A percentile compares a stretch with the other conserved stretches of the same genome.
phyloP scores from a whole-genome alignment of 129 eudicot genomes.

The Dittrichia graveolens region DNA sequence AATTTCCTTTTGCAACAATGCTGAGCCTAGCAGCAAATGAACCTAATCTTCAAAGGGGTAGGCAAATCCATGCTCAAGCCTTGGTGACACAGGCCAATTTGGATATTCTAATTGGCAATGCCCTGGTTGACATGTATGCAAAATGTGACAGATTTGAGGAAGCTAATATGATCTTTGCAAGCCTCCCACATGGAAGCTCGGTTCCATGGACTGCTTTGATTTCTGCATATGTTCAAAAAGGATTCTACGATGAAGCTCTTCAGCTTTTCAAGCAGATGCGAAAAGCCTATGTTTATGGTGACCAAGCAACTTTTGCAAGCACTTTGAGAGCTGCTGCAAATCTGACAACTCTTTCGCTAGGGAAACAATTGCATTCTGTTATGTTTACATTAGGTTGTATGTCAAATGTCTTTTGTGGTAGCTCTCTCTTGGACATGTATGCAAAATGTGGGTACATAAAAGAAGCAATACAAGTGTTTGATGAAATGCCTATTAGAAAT shows the following conservation, averaged over 20 bases:
- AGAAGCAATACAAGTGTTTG: constrained; percentile 56
- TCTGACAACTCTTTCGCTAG: constrained; percentile 65
- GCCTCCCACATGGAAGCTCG: constrained; percentile 43
- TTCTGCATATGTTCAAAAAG: constrained; percentile 67
- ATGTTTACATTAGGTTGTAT: constrained; percentile 57
- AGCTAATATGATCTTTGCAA: constrained; percentile 53
- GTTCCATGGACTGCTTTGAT: constrained; percentile 91
- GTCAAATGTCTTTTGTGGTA: constrained; percentile 71
- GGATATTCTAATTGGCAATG: constrained; percentile 61
- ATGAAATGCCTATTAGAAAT: constrained; percentile 80
- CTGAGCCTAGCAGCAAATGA: constrained; percentile 70
- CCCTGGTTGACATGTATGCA: constrained; percentile 89
- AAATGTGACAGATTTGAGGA: constrained; percentile 70
- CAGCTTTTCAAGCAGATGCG: constrained; percentile 66
- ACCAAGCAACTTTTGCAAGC: constrained; percentile 85
- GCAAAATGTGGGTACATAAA: constrained; percentile 79
- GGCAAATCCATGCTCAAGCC: constrained; percentile 70
- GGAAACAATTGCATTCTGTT: constrained; percentile 71
- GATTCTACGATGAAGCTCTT: constrained; percentile 65
- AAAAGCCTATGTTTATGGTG: constrained; percentile 44
- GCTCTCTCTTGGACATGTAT: constrained; percentile 78
- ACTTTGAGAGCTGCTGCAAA: constrained; percentile 66
- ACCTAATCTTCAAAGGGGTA: constrained; percentile 51
- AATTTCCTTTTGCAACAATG: constrained; percentile 77
- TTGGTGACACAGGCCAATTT: constrained; percentile 51